phyloP scores from a whole-genome alignment of 306 rosid species.

The Cicer chorassanicum region DNA sequence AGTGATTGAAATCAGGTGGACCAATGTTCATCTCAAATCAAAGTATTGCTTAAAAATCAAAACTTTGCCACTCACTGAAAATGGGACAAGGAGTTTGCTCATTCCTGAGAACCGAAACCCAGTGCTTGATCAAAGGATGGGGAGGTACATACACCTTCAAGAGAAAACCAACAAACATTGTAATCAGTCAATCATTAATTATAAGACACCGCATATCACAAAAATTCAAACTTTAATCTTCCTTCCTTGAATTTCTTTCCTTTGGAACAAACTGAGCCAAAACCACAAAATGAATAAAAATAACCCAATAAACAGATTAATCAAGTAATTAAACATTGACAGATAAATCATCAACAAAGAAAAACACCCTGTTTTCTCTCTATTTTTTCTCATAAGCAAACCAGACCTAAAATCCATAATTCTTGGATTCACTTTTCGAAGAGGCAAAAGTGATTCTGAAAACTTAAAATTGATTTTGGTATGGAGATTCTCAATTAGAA shows the following conservation, averaged over 20 bases:
- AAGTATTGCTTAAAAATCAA: conserved; percentile 8
- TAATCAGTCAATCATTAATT: background rate
- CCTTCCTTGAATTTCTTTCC: background rate
- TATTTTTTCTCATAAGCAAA: background rate
- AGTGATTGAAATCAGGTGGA: conserved; percentile 14
- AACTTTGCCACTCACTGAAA: conserved; percentile 65
- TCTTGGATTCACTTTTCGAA: too few relatives aligned
- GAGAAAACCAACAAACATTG: conserved; percentile 30
- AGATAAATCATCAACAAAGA: background rate
- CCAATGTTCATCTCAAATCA: conserved; percentile 9
- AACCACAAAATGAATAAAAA: background rate
- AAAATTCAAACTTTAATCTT: background rate
- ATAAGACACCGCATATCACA: background rate
- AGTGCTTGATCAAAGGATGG: conserved; percentile 90
- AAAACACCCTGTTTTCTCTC: background rate
- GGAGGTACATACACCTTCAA: conserved; percentile 90
- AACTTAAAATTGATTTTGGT: too few relatives aligned
- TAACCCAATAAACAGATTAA: conserved; percentile 8
- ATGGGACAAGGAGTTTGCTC: conserved; percentile 87
- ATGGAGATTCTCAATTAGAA: too few relatives aligned
- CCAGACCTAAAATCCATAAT: background rate
- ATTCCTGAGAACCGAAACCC: conserved; percentile 94
- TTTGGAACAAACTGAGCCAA: background rate
- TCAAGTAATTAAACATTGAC: background rate
- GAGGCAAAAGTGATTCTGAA: too few relatives aligned